Conservation (phyloP, 495 filamentous ascomycete species). For the Podospora australis region DNA sequence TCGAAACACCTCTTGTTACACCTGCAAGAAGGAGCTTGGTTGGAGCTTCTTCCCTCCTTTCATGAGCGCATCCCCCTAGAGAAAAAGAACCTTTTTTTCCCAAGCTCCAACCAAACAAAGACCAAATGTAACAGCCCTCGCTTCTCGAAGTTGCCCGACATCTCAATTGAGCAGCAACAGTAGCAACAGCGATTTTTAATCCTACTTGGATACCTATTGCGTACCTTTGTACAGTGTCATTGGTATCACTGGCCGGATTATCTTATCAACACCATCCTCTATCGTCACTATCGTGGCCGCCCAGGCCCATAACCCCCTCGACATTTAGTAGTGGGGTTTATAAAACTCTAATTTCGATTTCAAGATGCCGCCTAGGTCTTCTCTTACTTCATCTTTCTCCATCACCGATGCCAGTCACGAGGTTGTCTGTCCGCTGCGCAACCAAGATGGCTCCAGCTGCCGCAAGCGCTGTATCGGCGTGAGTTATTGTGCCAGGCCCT, state of each 20-base stretch:
- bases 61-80: constrained; percentile 16
- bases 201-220: neutral
- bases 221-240: constrained; percentile 7
- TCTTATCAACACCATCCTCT: constrained; percentile 27
- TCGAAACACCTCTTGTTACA: constrained; percentile 47
- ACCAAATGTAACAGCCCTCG: constrained; percentile 21
- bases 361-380: constrained; percentile 79
- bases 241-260: no score
- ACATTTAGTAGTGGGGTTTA: constrained; percentile 47
- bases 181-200: neutral
- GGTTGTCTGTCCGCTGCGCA: constrained; percentile 92
- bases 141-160: constrained; percentile 16
- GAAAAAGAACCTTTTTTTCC: constrained; percentile 7
- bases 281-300: constrained; percentile 26
- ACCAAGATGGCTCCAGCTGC: constrained; percentile 95
- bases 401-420: constrained; percentile 89
- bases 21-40: constrained; percentile 28
- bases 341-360: constrained; percentile 6
- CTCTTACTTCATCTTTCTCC: constrained; percentile 84
- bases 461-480: constrained; percentile 96
- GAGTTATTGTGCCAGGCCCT: constrained; percentile 44
- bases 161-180: constrained; percentile 29
- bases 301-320: constrained; percentile 4
- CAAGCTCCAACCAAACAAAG: constrained; percentile 15
- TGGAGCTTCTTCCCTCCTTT: constrained; percentile 22